These are phyloP conservation scores for Tilletia caries DNA, from an alignment of 1,284 basidiomycete genomes.

Conservation along the genomic window DNA sequence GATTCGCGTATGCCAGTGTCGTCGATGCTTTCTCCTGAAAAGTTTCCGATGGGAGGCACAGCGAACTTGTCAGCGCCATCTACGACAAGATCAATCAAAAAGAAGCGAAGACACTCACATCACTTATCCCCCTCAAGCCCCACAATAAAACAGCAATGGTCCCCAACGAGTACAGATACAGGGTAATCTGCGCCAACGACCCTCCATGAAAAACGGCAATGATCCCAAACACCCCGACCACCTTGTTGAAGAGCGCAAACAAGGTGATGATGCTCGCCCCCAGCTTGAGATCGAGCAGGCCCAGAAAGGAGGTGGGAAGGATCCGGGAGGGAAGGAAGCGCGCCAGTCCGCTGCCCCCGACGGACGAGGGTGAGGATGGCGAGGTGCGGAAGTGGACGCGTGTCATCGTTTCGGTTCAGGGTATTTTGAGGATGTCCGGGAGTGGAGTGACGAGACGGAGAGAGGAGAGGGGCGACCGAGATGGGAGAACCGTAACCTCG, in stretches of 20 bases:
- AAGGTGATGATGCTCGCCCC: constrained; percentile 49
- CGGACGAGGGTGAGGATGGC: neutral
- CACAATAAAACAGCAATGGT: constrained; percentile 78
- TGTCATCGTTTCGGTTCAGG: neutral
- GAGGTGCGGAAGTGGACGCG: constrained; percentile 5
- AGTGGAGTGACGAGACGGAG: no score
- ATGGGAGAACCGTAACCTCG: neutral
- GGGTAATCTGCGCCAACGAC: constrained; percentile 74
- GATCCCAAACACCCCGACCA: constrained; percentile 92
- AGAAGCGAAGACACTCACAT: constrained; percentile 59
- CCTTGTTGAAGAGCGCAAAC: constrained; percentile 80
- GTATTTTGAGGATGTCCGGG: neutral
- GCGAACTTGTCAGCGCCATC: neutral
- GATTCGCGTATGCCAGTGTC: constrained; percentile 84
- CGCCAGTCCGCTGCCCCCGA: neutral
- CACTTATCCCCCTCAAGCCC: constrained; percentile 79
- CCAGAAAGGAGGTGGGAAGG: constrained; percentile 39
- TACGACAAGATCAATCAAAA: neutral
- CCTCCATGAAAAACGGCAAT: constrained; percentile 84
- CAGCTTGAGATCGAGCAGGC: constrained; percentile 51
- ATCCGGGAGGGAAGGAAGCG: neutral
- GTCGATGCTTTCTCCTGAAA: constrained; percentile 46
- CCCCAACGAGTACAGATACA: constrained; percentile 83
- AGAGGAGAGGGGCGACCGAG: no score
- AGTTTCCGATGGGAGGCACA: neutral